These are phyloP conservation scores for Corynascus novoguineensis DNA, from an alignment of 495 filamentous ascomycete species.

Conservation along the genomic window DNA sequence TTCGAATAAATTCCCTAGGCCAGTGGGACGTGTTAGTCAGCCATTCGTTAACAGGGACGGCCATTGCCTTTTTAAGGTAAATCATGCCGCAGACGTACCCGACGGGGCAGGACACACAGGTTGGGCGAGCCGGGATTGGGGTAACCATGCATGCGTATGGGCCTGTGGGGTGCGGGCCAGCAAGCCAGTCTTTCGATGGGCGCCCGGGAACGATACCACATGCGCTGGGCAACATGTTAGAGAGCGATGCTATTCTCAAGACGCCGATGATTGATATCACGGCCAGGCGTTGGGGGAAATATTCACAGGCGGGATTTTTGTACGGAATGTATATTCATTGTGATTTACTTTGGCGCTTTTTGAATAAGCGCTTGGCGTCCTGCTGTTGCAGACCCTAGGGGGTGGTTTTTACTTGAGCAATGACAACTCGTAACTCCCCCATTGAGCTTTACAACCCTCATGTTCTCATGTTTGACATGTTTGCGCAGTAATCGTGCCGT, in stretches of 20 bases:
- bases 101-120: no score
- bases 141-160: no score
- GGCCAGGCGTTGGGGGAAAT: neutral
- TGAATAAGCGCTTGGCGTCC: conserved; percentile 1
- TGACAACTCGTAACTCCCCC: neutral
- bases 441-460: neutral
- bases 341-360: neutral
- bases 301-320: neutral
- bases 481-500: neutral
- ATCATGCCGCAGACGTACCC: no score
- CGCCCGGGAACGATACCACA: no score
- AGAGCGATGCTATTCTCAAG: neutral
- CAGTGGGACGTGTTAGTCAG: neutral
- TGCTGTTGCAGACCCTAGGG: conserved; percentile 4
- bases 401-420: neutral
- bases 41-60: no score
- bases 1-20: no score
- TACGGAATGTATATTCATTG: conserved; percentile 1
- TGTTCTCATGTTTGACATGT: no score
- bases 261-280: neutral
- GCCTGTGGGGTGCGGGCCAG: no score
- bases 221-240: neutral
- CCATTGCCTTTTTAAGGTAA: no score
- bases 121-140: no score
- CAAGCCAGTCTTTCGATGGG: no score